phyloP scores from a whole-genome alignment of 257 asterid genomes.

The Fraxinus cuspidata region DNA sequence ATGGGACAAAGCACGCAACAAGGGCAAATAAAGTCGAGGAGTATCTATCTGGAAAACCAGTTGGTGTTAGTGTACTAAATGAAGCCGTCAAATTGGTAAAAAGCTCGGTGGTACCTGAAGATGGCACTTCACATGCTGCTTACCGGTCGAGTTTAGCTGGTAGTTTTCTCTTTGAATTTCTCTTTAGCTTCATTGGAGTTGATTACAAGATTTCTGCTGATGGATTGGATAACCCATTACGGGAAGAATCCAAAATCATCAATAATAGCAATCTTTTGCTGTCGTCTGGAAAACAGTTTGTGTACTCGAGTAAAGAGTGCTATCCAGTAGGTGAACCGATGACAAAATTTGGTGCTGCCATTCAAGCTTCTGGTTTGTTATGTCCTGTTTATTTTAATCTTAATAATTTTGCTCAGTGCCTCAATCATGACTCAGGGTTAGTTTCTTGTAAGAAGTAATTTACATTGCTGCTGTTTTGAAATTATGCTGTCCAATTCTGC shows the following conservation, averaged over 20 bases:
- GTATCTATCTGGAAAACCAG: slow-evolving; percentile 39
- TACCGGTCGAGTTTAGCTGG: slow-evolving; percentile 62
- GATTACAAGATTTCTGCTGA: slow-evolving; percentile 18
- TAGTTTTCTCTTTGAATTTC: slow-evolving; percentile 55
- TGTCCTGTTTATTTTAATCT: slow-evolving; percentile 8
- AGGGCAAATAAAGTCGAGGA: slow-evolving; percentile 59
- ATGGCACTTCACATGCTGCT: slow-evolving; percentile 52
- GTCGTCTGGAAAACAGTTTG: slow-evolving; percentile 59
- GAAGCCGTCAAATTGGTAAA: slow-evolving; percentile 54
- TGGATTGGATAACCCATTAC: slow-evolving; percentile 22
- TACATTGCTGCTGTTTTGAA: neutral
- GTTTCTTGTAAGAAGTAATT: neutral
- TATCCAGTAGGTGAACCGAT: slow-evolving; percentile 76
- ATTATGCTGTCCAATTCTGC: slow-evolving; percentile 21
- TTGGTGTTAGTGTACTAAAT: slow-evolving; percentile 34
- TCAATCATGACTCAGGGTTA: neutral
- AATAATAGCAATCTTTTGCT: slow-evolving; percentile 30
- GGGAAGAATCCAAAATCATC: slow-evolving; percentile 21
- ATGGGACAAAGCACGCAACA: slow-evolving; percentile 50
- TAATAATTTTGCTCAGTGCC: neutral
- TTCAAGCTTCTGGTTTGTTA: slow-evolving; percentile 70
- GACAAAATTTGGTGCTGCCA: slow-evolving; percentile 54
- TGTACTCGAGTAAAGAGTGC: slow-evolving; percentile 49
- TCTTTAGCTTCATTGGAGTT: slow-evolving; percentile 31
- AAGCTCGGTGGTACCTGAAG: slow-evolving; percentile 50